A percentile compares a stretch with the other conserved stretches of the same genome.
Evolutionary conservation across 345 rosid genomes (phyloP).

Genomic region (Eucalyptus polyanthemos): DNA sequence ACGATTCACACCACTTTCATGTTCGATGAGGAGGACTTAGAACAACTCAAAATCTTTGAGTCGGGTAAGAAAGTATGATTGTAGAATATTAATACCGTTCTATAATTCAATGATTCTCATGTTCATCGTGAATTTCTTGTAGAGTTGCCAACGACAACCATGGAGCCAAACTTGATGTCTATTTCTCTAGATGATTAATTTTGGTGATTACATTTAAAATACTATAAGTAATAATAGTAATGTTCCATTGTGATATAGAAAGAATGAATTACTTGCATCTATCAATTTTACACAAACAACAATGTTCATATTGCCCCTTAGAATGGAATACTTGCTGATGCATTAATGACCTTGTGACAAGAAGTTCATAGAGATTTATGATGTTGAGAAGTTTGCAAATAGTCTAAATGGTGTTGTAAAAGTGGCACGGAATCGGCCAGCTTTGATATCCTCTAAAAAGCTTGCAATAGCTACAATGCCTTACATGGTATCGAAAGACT

Average conservation of each 20-base stretch:
- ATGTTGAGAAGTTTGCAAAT: slow-evolving; percentile 5
- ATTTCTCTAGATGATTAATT: too few species aligned
- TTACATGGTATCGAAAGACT: slow-evolving; percentile 11
- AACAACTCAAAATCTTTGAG: too few species aligned
- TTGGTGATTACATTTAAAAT: neutral
- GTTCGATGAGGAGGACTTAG: too few species aligned
- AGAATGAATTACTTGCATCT: neutral
- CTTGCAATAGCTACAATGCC: slow-evolving; percentile 15
- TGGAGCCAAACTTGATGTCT: too few species aligned
- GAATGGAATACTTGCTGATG: neutral
- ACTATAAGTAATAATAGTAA: neutral
- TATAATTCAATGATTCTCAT: too few species aligned
- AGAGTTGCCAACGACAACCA: too few species aligned
- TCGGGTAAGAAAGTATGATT: too few species aligned
- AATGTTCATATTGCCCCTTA: neutral
- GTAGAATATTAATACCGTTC: too few species aligned
- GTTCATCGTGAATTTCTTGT: too few species aligned
- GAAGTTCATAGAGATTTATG: slow-evolving; percentile 24
- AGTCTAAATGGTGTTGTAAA: slow-evolving; percentile 14
- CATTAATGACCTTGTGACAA: neutral
- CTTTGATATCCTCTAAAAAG: neutral
- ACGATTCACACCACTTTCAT: accelerated
- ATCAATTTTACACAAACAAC: neutral
- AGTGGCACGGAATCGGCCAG: slow-evolving; percentile 1
- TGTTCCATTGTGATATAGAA: neutral